Evolutionary conservation across 2,329 filamentous ascomycete genomes (phyloP).

Genomic region (Neodidymelliopsis sp.): DNA sequence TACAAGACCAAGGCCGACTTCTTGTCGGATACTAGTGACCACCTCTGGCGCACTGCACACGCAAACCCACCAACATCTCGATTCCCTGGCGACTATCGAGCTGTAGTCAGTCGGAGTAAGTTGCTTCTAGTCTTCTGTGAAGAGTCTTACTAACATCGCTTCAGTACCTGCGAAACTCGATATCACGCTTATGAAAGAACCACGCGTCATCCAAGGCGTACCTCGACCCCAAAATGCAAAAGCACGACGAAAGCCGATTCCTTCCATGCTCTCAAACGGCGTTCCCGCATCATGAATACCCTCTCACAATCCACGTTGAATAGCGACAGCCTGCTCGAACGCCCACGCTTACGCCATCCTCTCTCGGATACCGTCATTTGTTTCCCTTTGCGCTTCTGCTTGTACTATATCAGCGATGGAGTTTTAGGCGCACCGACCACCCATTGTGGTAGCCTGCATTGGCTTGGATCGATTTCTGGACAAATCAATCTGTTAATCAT

Average conservation of each 20-base stretch:
- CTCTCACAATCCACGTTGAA: conserved; percentile 17
- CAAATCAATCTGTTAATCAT: conserved; percentile 33
- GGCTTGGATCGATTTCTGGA: conserved; percentile 33
- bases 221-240: conserved; percentile 65
- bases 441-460: conserved; percentile 13
- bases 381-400: conserved; percentile 22
- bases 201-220: conserved; percentile 87
- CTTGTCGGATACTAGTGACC: conserved; percentile 75
- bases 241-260: conserved; percentile 59
- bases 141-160: conserved; percentile 61
- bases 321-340: conserved; percentile 25
- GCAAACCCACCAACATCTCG: conserved; percentile 63
- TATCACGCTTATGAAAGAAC: conserved; percentile 87
- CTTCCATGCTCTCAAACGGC: conserved; percentile 49
- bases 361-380: conserved; percentile 17
- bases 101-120: conserved; percentile 60
- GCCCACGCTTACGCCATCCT: conserved; percentile 21
- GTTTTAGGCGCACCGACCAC: conserved; percentile 23
- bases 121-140: conserved; percentile 57
- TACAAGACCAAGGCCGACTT: conserved; percentile 67
- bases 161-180: conserved; percentile 85
- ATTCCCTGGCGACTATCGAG: conserved; percentile 62
- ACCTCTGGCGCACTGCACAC: conserved; percentile 76
- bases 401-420: conserved; percentile 47
- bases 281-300: conserved; percentile 40